phyloP scores from a whole-genome alignment of 73 alveolate genomes.

The Durusdinium trenchii region DNA sequence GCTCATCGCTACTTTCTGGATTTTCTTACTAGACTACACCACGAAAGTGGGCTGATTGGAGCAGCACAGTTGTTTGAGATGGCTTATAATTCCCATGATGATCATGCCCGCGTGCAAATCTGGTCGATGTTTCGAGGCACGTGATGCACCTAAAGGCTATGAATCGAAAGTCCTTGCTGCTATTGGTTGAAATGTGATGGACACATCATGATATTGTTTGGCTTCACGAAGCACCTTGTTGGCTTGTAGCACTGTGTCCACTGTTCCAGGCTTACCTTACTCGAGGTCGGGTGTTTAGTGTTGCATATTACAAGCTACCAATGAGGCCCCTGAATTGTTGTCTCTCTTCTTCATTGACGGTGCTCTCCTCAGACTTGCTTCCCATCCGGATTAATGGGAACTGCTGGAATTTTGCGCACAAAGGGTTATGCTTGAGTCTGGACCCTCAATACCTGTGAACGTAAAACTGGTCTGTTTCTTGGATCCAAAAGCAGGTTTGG shows the following conservation, averaged over 20 bases:
- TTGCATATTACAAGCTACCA: background rate
- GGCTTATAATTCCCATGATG: background rate
- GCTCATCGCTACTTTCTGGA: background rate
- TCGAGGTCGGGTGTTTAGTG: background rate
- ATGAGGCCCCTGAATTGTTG: background rate
- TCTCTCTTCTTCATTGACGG: background rate
- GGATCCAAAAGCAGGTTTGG: too few species aligned
- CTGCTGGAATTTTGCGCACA: too few species aligned
- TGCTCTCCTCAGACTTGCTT: too few species aligned
- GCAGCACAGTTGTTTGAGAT: background rate
- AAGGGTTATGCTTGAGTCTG: too few species aligned
- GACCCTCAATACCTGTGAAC: too few species aligned
- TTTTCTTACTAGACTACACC: background rate
- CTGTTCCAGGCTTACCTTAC: background rate
- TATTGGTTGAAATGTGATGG: background rate
- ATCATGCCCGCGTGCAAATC: background rate
- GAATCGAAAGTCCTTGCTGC: background rate
- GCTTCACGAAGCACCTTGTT: background rate
- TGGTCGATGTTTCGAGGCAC: background rate
- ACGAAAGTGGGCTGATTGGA: background rate
- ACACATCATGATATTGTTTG: background rate
- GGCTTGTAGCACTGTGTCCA: background rate
- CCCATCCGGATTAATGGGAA: too few species aligned
- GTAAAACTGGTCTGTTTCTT: too few species aligned
- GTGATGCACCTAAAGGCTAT: constrained; percentile 12